A percentile compares a stretch with the other conserved stretches of the same genome.
These are phyloP conservation scores for Daldinia loculata DNA, from an alignment of 495 filamentous ascomycete species.

Conservation along the genomic window DNA sequence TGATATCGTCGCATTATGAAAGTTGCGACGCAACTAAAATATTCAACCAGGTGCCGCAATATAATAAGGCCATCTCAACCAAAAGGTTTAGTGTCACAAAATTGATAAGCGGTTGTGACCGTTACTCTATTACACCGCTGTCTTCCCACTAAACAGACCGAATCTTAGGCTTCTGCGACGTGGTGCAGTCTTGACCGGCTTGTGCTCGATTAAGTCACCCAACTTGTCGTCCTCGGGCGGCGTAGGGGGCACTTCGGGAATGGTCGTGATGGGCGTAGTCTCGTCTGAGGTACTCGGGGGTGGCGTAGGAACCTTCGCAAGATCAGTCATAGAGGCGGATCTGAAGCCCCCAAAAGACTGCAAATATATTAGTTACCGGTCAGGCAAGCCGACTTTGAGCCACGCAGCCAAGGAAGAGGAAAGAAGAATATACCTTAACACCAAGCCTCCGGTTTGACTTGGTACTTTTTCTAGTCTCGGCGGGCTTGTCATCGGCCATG, in stretches of 20 bases:
- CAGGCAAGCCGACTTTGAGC: slow-evolving; percentile 10
- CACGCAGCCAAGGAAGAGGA: slow-evolving; percentile 7
- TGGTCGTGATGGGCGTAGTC: slow-evolving; percentile 42
- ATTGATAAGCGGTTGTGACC: neutral
- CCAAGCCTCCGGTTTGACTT: slow-evolving; percentile 42
- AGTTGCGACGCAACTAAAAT: neutral
- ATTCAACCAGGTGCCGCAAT: neutral
- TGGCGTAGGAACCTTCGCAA: slow-evolving; percentile 38
- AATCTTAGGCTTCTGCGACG: slow-evolving; percentile 45
- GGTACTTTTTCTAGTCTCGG: slow-evolving; percentile 38
- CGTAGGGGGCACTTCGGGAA: slow-evolving; percentile 46
- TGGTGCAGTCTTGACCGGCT: slow-evolving; percentile 36
- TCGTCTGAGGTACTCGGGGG: slow-evolving; percentile 43
- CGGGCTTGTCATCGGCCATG: slow-evolving; percentile 32
- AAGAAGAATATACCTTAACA: slow-evolving; percentile 38
- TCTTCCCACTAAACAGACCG: slow-evolving; percentile 41
- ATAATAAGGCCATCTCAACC: neutral
- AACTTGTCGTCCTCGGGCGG: slow-evolving; percentile 44
- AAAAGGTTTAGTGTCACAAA: neutral
- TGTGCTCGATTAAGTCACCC: slow-evolving; percentile 33
- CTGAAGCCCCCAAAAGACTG: slow-evolving; percentile 45
- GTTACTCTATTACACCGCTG: slow-evolving; percentile 7
- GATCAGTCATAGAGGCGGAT: slow-evolving; percentile 39
- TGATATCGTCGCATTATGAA: slow-evolving; percentile 19
- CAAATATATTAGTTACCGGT: slow-evolving; percentile 25